A percentile compares a stretch with the other conserved stretches of the same genome.
Conservation (phyloP, 176 grass and related monocot genomes). For the Aegilops longissima region DNA sequence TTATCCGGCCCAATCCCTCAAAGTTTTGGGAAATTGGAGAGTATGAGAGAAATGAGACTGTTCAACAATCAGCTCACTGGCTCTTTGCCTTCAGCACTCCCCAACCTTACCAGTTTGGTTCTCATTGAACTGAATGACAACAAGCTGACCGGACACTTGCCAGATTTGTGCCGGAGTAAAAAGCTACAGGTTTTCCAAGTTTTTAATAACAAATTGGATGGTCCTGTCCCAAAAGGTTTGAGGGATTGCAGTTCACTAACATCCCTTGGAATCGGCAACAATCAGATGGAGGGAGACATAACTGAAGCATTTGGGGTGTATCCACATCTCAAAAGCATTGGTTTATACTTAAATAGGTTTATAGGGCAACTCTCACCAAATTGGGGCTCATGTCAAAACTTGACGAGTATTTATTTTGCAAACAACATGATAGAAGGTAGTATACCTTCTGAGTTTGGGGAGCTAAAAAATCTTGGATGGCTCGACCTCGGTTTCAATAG, state of each 20-base stretch:
- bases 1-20: background rate
- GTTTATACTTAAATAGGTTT: background rate
- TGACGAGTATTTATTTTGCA: background rate
- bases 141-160: background rate
- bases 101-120: slow-evolving; percentile 9
- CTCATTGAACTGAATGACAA: background rate
- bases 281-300: slow-evolving; percentile 32
- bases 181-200: background rate
- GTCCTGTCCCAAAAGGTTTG: slow-evolving; percentile 31
- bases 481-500: background rate
- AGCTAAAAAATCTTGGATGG: background rate
- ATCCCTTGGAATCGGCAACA: background rate
- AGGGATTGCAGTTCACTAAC: slow-evolving; percentile 10
- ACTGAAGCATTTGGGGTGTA: slow-evolving; percentile 21
- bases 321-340: background rate
- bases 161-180: background rate
- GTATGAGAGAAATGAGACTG: background rate
- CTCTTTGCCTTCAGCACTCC: background rate
- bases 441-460: slow-evolving; percentile 1
- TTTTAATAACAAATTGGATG: background rate
- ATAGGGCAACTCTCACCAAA: background rate
- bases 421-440: background rate
- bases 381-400: background rate
- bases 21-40: background rate
- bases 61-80: background rate